Evolutionary conservation across 495 filamentous ascomycete species (phyloP), one percentile per base, ranked within the genome.

Genomic region (Tuber calosporum): DNA sequence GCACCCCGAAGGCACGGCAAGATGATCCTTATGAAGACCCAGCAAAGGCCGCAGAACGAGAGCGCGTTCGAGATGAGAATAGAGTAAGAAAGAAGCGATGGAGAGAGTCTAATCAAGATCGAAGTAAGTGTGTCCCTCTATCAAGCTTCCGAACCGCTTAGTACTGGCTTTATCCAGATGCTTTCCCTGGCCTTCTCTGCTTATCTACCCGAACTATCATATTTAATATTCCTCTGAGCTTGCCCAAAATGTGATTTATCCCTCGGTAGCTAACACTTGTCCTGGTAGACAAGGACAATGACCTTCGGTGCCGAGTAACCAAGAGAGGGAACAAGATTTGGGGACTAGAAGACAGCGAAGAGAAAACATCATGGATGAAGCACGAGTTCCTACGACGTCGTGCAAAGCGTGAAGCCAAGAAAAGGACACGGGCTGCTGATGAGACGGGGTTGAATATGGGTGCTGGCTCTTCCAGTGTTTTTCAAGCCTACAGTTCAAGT

Each of bases 51-150:
- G 80, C 81, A n/a, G 82, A 83, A 45, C 74, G 74, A 69, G 82
- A 82, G 66, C 71, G 81, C 34, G 72, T 83, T 67, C 74, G 82
- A 42, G 76, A 76, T 19, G 82, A 83, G 66, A 83, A 83, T 40
- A 73, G 82, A 22, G 82, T 83, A 66, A 71, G 82, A 62, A 83
- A 83, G 73, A 83, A 83, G 71, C 80, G 83, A 68, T 83, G 82
- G 82, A 75, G 82, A 68, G 80, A 82, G 45, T 79, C 78, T 71
- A 83, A 83, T 39, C 75, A 82, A 43, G 82, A 83, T 68, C 73
- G 82, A 71, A 83, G 82, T 83, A 75, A 72, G 82, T 77, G 53
- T 34, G 53, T 6, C 26, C 53, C 30, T 34, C 26, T 30, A 1
- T 4, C 13, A 34, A 4, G 13, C 13, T 42, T 17, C 13, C 26